A percentile compares a stretch with the other conserved stretches of the same genome.
These are phyloP conservation scores for Botryosphaeria dothidea DNA, from an alignment of 2,329 filamentous ascomycete species.

Conservation along the genomic window DNA sequence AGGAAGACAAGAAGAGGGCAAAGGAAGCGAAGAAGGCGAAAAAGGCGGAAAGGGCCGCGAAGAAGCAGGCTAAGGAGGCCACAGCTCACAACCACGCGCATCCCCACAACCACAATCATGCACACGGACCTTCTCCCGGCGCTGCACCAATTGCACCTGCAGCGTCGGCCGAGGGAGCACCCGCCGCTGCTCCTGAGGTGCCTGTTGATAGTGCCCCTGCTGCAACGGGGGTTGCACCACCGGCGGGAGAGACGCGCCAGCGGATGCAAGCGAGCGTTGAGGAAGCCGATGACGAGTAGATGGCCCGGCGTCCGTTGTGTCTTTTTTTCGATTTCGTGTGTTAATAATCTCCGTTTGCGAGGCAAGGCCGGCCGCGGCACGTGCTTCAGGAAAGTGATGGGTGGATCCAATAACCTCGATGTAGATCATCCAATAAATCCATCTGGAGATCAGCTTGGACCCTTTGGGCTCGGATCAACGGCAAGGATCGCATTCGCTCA, in stretches of 20 bases:
- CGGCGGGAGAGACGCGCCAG: conserved; percentile 25
- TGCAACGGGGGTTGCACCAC: conserved; percentile 14
- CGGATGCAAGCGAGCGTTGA: conserved; percentile 38
- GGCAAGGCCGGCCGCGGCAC: background rate
- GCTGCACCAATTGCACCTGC: conserved; percentile 28
- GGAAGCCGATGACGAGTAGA: conserved; percentile 37
- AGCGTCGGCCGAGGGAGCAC: conserved; percentile 21
- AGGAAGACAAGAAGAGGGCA: conserved; percentile 40
- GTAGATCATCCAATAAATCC: conserved; percentile 14
- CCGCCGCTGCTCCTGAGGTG: background rate
- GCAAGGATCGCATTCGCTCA: background rate
- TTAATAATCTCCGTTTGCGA: conserved; percentile 13
- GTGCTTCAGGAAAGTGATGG: background rate
- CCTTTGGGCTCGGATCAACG: conserved; percentile 8
- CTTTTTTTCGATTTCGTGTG: conserved; percentile 11
- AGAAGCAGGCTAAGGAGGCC: conserved; percentile 26
- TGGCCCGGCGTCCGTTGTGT: background rate
- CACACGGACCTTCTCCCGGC: conserved; percentile 32
- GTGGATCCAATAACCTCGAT: conserved; percentile 13
- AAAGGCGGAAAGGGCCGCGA: conserved; percentile 22
- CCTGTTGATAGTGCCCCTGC: conserved; percentile 6
- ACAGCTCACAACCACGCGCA: conserved; percentile 25
- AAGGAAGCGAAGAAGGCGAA: conserved; percentile 30
- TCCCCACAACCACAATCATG: conserved; percentile 33
- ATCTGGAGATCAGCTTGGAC: conserved; percentile 4